Conservation (phyloP, 148 eudicot species). For the Vaccinium macrocarpon region DNA sequence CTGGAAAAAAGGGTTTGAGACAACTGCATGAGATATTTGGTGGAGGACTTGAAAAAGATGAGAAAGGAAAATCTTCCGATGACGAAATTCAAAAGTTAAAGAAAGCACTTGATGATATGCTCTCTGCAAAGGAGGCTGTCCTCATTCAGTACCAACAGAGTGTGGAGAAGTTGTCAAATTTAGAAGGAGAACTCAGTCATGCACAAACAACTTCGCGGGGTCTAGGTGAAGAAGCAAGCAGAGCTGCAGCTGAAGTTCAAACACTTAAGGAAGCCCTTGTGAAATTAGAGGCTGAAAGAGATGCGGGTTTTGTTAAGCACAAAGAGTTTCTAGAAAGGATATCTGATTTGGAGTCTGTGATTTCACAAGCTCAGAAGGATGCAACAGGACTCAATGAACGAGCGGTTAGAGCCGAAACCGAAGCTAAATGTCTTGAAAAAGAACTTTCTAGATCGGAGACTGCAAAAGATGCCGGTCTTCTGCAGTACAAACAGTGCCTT, state of each 20-base stretch:
- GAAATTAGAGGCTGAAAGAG: constrained; percentile 61
- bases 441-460: constrained; percentile 53
- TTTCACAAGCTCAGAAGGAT: constrained; percentile 43
- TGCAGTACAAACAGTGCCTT: constrained; percentile 48
- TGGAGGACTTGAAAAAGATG: constrained; percentile 24
- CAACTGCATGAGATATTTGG: constrained; percentile 65
- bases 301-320: constrained; percentile 37
- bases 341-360: constrained; percentile 46
- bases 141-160: constrained; percentile 49
- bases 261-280: constrained; percentile 55
- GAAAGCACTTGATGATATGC: constrained; percentile 49
- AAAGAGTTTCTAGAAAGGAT: constrained; percentile 46
- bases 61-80: constrained; percentile 22
- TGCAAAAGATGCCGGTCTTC: constrained; percentile 48
- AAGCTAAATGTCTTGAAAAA: constrained; percentile 43
- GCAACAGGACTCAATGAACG: constrained; percentile 36
- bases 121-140: constrained; percentile 61
- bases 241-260: constrained; percentile 57
- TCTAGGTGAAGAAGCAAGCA: constrained; percentile 43
- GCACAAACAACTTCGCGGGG: constrained; percentile 46
- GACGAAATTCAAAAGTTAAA: constrained; percentile 49
- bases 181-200: constrained; percentile 55
- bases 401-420: constrained; percentile 45
- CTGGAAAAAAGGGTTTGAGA: constrained; percentile 56
- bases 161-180: constrained; percentile 50